phyloP scores from a whole-genome alignment of 805 yeast genomes.

The Candida mattraensis region DNA sequence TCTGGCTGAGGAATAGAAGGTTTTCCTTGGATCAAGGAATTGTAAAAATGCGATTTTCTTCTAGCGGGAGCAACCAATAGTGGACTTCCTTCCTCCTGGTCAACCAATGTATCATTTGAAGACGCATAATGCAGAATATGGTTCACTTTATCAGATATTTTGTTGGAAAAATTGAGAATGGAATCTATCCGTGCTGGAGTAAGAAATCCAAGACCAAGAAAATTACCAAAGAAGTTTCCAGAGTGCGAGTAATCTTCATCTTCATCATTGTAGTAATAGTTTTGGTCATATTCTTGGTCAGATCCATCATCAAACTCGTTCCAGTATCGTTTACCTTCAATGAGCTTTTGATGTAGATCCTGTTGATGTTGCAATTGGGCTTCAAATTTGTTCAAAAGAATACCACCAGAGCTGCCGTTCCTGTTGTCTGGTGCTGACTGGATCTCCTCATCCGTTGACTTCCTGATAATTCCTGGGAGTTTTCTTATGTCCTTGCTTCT shows the following conservation, averaged over 20 bases:
- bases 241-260: conserved; percentile 24
- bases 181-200: conserved; percentile 24
- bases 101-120: conserved; percentile 1
- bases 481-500: conserved; percentile 42
- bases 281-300: conserved; percentile 43
- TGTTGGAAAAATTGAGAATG: conserved; percentile 25
- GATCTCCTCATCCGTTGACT: conserved; percentile 7
- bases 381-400: conserved; percentile 33
- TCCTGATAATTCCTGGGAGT: conserved; percentile 34
- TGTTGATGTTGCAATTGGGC: conserved; percentile 8
- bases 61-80: conserved; percentile 1
- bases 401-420: conserved; percentile 22
- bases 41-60: conserved; percentile 13
- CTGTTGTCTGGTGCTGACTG: background rate
- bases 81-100: conserved; percentile 4
- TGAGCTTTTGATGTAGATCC: conserved; percentile 10
- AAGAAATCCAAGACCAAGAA: conserved; percentile 21
- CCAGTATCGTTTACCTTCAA: conserved; percentile 48
- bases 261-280: conserved; percentile 39
- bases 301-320: conserved; percentile 66
- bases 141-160: conserved; percentile 12
- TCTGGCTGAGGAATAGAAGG: conserved; percentile 2
- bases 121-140: conserved; percentile 1
- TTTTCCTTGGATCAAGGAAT: conserved; percentile 12
- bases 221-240: conserved; percentile 19